Evolutionary conservation across 306 rosid species (phyloP).

Genomic region (Prunus fruticosa): DNA sequence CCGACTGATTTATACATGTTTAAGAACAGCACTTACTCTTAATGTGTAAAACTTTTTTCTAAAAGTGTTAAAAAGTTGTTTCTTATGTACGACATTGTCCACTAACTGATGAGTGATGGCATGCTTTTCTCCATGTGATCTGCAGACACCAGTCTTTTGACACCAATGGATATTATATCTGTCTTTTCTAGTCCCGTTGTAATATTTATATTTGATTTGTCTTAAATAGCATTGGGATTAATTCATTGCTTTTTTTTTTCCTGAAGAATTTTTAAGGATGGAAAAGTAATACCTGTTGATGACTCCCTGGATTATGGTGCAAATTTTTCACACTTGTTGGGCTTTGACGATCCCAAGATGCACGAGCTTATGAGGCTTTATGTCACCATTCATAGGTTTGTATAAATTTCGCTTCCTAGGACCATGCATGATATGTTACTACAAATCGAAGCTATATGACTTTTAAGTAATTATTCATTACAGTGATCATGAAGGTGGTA

Average conservation of each 20-base stretch:
- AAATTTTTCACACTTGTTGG: constrained; percentile 88
- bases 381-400: constrained; percentile 90
- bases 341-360: constrained; percentile 86
- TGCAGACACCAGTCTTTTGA: background rate
- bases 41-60: background rate
- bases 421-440: background rate
- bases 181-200: background rate
- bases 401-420: constrained; percentile 2
- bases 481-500: constrained; percentile 99
- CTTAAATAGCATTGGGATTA: constrained; percentile 27
- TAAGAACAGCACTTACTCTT: background rate
- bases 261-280: constrained; percentile 85
- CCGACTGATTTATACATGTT: background rate
- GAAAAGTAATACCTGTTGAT: constrained; percentile 58
- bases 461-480: constrained; percentile 27
- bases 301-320: constrained; percentile 95
- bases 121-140: background rate
- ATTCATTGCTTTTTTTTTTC: constrained; percentile 11
- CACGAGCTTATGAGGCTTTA: constrained; percentile 96
- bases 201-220: constrained; percentile 5
- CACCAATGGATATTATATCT: background rate
- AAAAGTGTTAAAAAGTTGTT: background rate
- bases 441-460: constrained; percentile 11
- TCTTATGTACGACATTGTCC: background rate
- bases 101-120: background rate